Evolutionary conservation across 305 asterid genomes (phyloP).

Genomic region (Ilex paraguariensis): DNA sequence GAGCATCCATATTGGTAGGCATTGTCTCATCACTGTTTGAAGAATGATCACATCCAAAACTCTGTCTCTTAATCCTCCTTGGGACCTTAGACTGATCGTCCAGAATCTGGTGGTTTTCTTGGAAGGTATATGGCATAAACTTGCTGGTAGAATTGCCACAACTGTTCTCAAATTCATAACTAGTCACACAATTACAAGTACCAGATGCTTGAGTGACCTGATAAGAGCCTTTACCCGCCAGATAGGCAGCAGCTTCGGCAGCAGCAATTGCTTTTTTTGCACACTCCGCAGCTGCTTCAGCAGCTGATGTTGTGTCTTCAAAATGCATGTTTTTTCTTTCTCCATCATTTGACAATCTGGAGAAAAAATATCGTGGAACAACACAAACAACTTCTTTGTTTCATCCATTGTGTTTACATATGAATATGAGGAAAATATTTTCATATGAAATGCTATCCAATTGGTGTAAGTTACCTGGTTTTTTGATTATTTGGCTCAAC

Average conservation of each 20-base stretch:
- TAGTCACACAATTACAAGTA: slow-evolving; percentile 14
- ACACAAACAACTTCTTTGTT: neutral
- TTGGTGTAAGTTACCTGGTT: slow-evolving; percentile 33
- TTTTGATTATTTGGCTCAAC: slow-evolving; percentile 34
- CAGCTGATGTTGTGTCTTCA: slow-evolving; percentile 72
- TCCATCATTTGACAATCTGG: slow-evolving; percentile 29
- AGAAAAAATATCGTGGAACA: neutral
- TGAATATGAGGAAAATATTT: slow-evolving; percentile 1
- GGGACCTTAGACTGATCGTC: too few species aligned
- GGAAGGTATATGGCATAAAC: slow-evolving; percentile 9
- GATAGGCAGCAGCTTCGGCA: slow-evolving; percentile 76
- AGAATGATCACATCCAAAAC: neutral
- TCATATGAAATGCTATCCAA: too few species aligned
- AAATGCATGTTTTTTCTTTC: slow-evolving; percentile 31
- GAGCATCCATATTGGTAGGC: slow-evolving; percentile 10
- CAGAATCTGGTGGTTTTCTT: neutral
- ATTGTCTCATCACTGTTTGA: neutral
- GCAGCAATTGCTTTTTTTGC: slow-evolving; percentile 80
- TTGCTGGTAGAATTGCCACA: slow-evolving; percentile 11
- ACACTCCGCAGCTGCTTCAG: slow-evolving; percentile 74
- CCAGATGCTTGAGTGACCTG: slow-evolving; percentile 26
- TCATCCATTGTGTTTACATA: neutral
- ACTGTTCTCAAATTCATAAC: neutral
- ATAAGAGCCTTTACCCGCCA: slow-evolving; percentile 39
- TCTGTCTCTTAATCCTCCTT: too few species aligned